Base-by-base conservation (phyloP, 352 stramenopile species). In the Phytophthora rubi region DNA sequence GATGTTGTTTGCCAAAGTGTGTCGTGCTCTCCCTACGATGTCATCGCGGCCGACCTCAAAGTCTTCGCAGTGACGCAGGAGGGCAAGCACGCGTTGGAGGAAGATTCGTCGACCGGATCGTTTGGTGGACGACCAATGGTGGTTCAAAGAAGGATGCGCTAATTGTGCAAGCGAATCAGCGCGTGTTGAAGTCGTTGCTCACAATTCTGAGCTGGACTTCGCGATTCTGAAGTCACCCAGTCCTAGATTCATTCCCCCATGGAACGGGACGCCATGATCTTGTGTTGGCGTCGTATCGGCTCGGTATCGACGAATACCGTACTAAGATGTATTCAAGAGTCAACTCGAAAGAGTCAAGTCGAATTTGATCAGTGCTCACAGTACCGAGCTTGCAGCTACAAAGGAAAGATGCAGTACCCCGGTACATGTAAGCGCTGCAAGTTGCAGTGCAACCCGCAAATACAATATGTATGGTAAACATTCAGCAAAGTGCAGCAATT, bases 231-330 rank as follows among this genome's bases (percentile, higher is more conserved):
- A 63, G 30, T 53, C 44, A 8, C 37, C 26, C 9, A 33, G 21
- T 23, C 56, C 56, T 10, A 63, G 28, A 54, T 54, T 63, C 28
- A 54, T 63, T 63, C 6, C 56, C 33, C 42, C 56, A 47, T 63
- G 23, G 53, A 49, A 12, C 33, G 53, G 33, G 42, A 59, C 42
- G 54, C 39, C 26, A 23, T 48, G 54, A 70, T 58, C 63, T 70
- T 54, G 55, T 65, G 55, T 54, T 70, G 44, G 54, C 63, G 54
- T 70, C 67, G 21, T 74, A 70, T 74, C 47, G 67, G 56, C 53
- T 70, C 13, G 60, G 60, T 62, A 68, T 75, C 62, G 26, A 71
- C 56, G 68, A 71, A 71, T 62, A 59, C 18, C 18, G 18, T 21
- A 21, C 28, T 62, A 67, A 75, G 61, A 45, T 49, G 33, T 28